Conservation (phyloP, 257 asterid genomes). For the Sherardia arvensis region DNA sequence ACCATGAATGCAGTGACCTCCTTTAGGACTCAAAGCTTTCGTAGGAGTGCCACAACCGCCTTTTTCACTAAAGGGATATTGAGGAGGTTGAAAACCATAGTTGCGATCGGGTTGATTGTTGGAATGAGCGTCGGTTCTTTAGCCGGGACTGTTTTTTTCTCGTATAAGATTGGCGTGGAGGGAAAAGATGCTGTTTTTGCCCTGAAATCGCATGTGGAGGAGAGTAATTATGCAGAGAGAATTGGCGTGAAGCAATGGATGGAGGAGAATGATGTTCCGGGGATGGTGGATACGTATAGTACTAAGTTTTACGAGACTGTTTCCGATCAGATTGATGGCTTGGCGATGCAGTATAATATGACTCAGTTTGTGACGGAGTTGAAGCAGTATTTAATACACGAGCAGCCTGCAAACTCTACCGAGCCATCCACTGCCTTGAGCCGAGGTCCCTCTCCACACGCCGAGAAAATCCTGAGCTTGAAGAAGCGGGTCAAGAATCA, state of each 20-base stretch:
- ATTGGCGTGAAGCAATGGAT: constrained; percentile 87
- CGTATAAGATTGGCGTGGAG: constrained; percentile 82
- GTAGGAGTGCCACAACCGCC: constrained; percentile 50
- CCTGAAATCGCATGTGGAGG: constrained; percentile 71
- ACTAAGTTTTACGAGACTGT: constrained; percentile 70
- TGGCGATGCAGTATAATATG: constrained; percentile 84
- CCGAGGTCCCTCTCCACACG: constrained; percentile 51
- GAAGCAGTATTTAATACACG: constrained; percentile 53
- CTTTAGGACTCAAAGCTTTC: constrained; percentile 67
- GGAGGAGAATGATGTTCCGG: constrained; percentile 90
- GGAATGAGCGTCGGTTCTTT: constrained; percentile 68
- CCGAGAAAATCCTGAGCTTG: constrained; percentile 61
- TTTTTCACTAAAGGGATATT: constrained; percentile 67
- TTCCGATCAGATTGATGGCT: constrained; percentile 62
- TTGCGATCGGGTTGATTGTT: constrained; percentile 79
- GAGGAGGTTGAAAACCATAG: constrained; percentile 59
- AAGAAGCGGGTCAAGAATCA: constrained; percentile 51
- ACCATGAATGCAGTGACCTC: constrained; percentile 68
- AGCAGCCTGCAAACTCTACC: constrained; percentile 34
- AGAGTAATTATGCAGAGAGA: constrained; percentile 80
- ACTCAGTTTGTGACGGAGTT: constrained; percentile 70
- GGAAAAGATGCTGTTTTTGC: constrained; percentile 85
- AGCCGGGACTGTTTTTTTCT: constrained; percentile 63
- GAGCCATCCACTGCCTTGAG: constrained; percentile 39
- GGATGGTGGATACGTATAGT: constrained; percentile 74